Evolutionary conservation across 208 protist species (phyloP), one percentile per base, ranked within the genome.

Genomic region (Endotrypanum monterogeii): DNA sequence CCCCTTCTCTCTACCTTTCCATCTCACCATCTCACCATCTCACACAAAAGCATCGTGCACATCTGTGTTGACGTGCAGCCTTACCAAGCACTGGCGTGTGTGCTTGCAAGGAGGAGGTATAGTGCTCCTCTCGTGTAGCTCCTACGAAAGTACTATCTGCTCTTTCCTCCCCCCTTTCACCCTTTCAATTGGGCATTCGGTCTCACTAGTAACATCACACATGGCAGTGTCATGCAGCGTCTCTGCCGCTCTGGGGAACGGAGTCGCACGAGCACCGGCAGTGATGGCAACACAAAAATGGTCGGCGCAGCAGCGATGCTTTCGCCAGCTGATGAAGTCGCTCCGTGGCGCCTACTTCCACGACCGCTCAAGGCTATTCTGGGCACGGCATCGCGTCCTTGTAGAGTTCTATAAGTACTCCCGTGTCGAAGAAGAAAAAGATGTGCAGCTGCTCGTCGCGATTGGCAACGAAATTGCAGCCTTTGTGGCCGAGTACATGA

Each of bases 361-460:
- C 76, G 93, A 97, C 79, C 89, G 91, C 9, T 76, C 93, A 9
- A 92, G 93, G 74, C 87, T 97, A 1, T 97, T 97, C 68, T 97
- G 93, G 91, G 79, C 93, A 18, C 86, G 93, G 1, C 93, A 97
- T 69, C 91, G 91, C 51, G 90, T 92, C 11, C 82, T 94, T 23
- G 88, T 97, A 8, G 91, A 97, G 73, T 93, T 96, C 56, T 93
- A 97, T 86, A 97, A 97, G 81, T 97, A 94, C 74, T 79, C 91
- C 0, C 61, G 55, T 0, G 83, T 92, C 32, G 76, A 73, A 32
- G 85, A 90, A 32, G 80, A 74, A 54, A 82, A 84, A 37, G 67
- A 86, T 14, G 70, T 94, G 14, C 61, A 72, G 63, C 83, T 89
- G 32, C 73, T 95, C 7, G 70, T 97, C 11, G 83, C 81, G 20